These are phyloP conservation scores for Elongisporangium anandrum DNA, from an alignment of 352 stramenopile genomes.

Conservation along the genomic window DNA sequence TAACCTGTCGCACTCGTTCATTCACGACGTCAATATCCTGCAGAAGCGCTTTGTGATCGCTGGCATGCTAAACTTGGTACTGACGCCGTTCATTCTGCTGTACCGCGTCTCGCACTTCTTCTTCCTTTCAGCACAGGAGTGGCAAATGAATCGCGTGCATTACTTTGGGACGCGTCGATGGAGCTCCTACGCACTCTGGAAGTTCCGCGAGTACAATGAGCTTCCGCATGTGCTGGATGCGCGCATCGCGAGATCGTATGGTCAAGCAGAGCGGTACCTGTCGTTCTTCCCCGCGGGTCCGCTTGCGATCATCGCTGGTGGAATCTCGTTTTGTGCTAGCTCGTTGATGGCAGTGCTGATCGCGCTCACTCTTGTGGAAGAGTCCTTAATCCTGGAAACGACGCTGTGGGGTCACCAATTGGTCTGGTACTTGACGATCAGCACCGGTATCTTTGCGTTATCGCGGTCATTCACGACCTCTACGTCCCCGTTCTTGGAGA, in stretches of 20 bases:
- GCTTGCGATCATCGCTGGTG: conserved; percentile 87
- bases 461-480: conserved; percentile 76
- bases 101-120: conserved; percentile 97
- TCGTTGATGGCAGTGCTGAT: conserved; percentile 94
- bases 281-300: conserved; percentile 91
- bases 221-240: conserved; percentile 94
- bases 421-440: conserved; percentile 96
- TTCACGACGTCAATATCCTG: conserved; percentile 90
- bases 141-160: conserved; percentile 83
- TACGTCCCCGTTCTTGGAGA: conserved; percentile 61
- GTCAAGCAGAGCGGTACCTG: conserved; percentile 91
- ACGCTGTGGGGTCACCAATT: conserved; percentile 93
- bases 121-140: conserved; percentile 96
- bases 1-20: conserved; percentile 81
- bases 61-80: conserved; percentile 92
- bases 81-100: conserved; percentile 96
- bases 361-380: conserved; percentile 91
- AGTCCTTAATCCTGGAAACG: conserved; percentile 94
- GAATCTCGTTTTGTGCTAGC: conserved; percentile 95
- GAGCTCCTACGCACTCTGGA: conserved; percentile 87
- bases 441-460: conserved; percentile 78
- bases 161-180: conserved; percentile 96
- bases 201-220: conserved; percentile 98
- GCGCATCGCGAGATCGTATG: conserved; percentile 91
- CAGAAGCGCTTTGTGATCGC: conserved; percentile 92